Conservation (phyloP, 495 filamentous ascomycete species). For the Rostrohypoxylon terebratum region DNA sequence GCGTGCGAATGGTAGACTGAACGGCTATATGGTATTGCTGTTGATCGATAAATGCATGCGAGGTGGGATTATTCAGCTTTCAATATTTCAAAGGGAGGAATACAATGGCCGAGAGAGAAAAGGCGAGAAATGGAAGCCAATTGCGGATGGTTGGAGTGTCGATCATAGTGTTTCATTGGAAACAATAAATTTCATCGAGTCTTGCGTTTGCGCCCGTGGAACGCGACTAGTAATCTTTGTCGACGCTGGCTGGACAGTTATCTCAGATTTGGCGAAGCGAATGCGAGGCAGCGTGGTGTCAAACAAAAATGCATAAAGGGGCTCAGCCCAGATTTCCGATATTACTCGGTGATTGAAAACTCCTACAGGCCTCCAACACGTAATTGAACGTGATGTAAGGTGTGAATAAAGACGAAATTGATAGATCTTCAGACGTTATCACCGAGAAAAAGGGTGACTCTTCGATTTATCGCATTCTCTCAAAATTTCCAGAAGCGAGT, state of each 20-base stretch:
- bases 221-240: background rate
- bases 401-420: background rate
- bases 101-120: background rate
- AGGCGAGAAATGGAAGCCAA: background rate
- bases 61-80: background rate
- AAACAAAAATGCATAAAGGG: background rate
- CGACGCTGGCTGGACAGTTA: background rate
- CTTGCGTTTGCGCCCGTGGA: background rate
- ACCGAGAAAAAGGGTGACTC: background rate
- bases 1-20: background rate
- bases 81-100: background rate
- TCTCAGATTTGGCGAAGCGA: conserved; percentile 9
- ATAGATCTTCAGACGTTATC: conserved; percentile 2
- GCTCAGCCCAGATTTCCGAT: background rate
- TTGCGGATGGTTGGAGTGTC: background rate
- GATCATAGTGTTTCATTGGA: background rate
- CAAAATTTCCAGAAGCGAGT: background rate
- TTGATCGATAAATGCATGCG: background rate
- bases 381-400: background rate
- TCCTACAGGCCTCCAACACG: conserved; percentile 7
- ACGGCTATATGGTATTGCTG: background rate
- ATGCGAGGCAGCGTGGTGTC: conserved; percentile 9
- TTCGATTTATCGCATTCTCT: background rate
- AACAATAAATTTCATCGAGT: background rate
- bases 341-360: conserved; percentile 2